Conservation (phyloP, 2,329 filamentous ascomycete genomes). For the Curvularia eragrostidis region DNA sequence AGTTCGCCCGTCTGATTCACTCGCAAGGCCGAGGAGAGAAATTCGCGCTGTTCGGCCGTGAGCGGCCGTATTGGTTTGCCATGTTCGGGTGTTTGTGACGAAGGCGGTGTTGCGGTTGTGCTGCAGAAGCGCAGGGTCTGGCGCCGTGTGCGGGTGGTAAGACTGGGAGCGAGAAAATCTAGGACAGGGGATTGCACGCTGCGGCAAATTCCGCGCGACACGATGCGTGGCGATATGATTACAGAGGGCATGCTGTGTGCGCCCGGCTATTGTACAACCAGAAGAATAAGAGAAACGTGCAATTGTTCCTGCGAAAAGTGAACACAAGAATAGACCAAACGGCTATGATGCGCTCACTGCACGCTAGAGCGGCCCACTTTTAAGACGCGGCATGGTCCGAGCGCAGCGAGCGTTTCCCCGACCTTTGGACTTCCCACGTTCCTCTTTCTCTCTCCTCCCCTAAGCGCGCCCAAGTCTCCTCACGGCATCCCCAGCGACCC, state of each 20-base stretch:
- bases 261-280: slow-evolving; percentile 9
- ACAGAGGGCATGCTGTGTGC: slow-evolving; percentile 24
- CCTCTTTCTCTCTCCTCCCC: slow-evolving; percentile 26
- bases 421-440: slow-evolving; percentile 26
- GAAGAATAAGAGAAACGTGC: slow-evolving; percentile 3
- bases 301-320: slow-evolving; percentile 11
- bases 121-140: slow-evolving; percentile 24
- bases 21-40: slow-evolving; percentile 65
- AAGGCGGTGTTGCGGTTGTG: slow-evolving; percentile 13
- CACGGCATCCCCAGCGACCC: slow-evolving; percentile 14
- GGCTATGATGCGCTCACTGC: slow-evolving; percentile 30
- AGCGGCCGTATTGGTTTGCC: slow-evolving; percentile 36
- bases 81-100: slow-evolving; percentile 16
- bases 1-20: slow-evolving; percentile 98
- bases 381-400: slow-evolving; percentile 30
- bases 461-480: slow-evolving; percentile 22
- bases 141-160: slow-evolving; percentile 21
- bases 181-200: slow-evolving; percentile 18
- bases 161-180: slow-evolving; percentile 41
- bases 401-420: slow-evolving; percentile 31
- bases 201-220: slow-evolving; percentile 23
- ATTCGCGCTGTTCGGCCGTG: slow-evolving; percentile 41
- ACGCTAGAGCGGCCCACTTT: slow-evolving; percentile 27
- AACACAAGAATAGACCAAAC: slow-evolving; percentile 8
- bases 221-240: slow-evolving; percentile 23